Percentiles rank a stretch among this genome's conserved stretches.
Evolutionary conservation across 345 rosid species (phyloP).

Genomic region (Lepidium aucheri): DNA sequence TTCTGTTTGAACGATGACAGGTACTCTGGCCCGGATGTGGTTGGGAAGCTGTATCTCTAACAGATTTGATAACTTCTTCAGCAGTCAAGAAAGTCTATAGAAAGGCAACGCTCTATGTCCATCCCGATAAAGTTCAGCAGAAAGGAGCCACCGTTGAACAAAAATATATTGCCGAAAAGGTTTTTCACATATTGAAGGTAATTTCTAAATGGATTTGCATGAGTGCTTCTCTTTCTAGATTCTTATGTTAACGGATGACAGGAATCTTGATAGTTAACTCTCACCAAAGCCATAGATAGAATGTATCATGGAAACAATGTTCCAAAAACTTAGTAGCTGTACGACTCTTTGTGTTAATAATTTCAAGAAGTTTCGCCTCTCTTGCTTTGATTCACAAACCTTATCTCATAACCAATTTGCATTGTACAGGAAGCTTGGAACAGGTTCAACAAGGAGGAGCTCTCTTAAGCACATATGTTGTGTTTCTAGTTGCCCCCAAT

Average conservation of each 20-base stretch:
- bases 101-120: conserved; percentile 73
- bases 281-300: neutral
- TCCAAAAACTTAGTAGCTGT: neutral
- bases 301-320: neutral
- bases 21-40: conserved; percentile 93
- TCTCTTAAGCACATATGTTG: conserved; percentile 10
- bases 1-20: conserved; percentile 34
- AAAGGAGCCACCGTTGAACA: conserved; percentile 86
- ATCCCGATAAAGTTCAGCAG: conserved; percentile 99
- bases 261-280: neutral
- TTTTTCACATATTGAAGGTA: conserved; percentile 96
- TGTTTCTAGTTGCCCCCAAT: neutral
- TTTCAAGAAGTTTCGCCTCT: neutral
- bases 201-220: neutral
- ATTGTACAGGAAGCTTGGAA: conserved; percentile 34
- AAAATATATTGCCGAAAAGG: conserved; percentile 89
- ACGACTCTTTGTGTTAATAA: neutral
- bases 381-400: neutral
- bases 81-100: conserved; percentile 86
- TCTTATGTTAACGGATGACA: neutral
- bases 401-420: neutral
- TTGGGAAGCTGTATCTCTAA: conserved; percentile 67
- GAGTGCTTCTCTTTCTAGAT: neutral
- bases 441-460: conserved; percentile 35
- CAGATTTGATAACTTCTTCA: conserved; percentile 78